Conservation (phyloP, 2,329 filamentous ascomycete species). For the Cadophora sp. region DNA sequence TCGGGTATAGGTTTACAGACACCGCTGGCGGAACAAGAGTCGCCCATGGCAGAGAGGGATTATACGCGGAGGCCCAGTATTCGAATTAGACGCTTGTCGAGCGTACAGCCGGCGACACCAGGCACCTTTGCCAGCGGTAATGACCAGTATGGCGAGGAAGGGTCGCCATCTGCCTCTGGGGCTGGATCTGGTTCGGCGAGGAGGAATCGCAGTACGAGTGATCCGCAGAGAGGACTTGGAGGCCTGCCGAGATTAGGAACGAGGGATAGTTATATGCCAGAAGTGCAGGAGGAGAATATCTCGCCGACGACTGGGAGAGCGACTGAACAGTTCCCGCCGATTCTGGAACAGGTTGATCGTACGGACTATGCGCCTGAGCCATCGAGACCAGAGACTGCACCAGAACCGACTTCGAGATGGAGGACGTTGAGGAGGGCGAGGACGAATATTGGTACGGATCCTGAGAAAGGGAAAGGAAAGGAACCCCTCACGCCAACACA, state of each 20-base stretch:
- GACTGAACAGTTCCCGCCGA: slow-evolving; percentile 8
- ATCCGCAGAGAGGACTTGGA: slow-evolving; percentile 27
- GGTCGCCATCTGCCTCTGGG: not conserved
- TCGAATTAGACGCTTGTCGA: slow-evolving; percentile 34
- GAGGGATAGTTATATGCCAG: slow-evolving; percentile 26
- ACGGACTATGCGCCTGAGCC: not conserved
- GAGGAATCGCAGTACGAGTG: slow-evolving; percentile 35
- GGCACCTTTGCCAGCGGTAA: not conserved
- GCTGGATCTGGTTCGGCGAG: not conserved
- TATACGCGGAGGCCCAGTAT: slow-evolving; percentile 36
- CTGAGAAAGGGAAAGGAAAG: slow-evolving; percentile 9
- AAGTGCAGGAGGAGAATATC: slow-evolving; percentile 29
- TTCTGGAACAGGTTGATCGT: not conserved
- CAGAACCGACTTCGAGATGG: slow-evolving; percentile 16
- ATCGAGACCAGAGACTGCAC: not conserved
- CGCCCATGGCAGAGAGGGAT: slow-evolving; percentile 1
- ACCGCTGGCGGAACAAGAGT: not conserved
- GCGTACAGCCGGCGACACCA: not conserved
- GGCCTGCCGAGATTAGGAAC: slow-evolving; percentile 6
- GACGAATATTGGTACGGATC: slow-evolving; percentile 29
- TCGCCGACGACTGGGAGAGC: slow-evolving; percentile 24
- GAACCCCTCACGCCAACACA: slow-evolving; percentile 2
- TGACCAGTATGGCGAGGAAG: not conserved
- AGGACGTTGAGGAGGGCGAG: slow-evolving; percentile 33
- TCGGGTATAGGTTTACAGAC: not conserved